phyloP scores from a whole-genome alignment of 2,329 filamentous ascomycete genomes.

The Drechslera avenae region DNA sequence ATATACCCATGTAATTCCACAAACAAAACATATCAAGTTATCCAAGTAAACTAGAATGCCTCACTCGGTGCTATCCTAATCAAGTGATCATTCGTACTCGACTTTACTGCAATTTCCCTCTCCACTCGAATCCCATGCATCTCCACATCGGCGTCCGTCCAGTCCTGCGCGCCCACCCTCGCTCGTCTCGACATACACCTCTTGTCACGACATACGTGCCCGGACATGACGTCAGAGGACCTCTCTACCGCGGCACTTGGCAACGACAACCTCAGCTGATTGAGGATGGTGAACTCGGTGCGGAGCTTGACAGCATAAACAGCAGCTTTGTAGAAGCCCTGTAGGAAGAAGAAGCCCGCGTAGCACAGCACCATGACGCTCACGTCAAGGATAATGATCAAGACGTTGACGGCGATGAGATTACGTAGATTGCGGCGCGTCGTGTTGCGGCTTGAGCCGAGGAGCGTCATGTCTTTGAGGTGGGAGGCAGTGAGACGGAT shows the following conservation, averaged over 20 bases:
- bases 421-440: slow-evolving; percentile 32
- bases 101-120: too few relatives aligned
- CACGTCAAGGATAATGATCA: slow-evolving; percentile 50
- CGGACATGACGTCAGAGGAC: neutral
- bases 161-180: too few relatives aligned
- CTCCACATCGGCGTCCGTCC: too few relatives aligned
- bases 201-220: neutral
- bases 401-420: slow-evolving; percentile 47
- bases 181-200: neutral
- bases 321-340: slow-evolving; percentile 47
- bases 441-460: slow-evolving; percentile 16
- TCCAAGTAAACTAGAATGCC: too few relatives aligned
- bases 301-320: slow-evolving; percentile 55
- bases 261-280: slow-evolving; percentile 35
- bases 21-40: too few relatives aligned
- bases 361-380: slow-evolving; percentile 48
- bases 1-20: too few relatives aligned
- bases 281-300: slow-evolving; percentile 59
- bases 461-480: slow-evolving; percentile 31
- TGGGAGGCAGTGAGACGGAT: slow-evolving; percentile 57
- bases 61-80: too few relatives aligned
- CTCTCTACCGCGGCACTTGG: neutral
- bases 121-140: too few relatives aligned
- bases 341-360: slow-evolving; percentile 46
- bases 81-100: too few relatives aligned